A percentile compares a stretch with the other conserved stretches of the same genome.
Conservation (phyloP, 441 rosid species). For the Daphne laureola region DNA sequence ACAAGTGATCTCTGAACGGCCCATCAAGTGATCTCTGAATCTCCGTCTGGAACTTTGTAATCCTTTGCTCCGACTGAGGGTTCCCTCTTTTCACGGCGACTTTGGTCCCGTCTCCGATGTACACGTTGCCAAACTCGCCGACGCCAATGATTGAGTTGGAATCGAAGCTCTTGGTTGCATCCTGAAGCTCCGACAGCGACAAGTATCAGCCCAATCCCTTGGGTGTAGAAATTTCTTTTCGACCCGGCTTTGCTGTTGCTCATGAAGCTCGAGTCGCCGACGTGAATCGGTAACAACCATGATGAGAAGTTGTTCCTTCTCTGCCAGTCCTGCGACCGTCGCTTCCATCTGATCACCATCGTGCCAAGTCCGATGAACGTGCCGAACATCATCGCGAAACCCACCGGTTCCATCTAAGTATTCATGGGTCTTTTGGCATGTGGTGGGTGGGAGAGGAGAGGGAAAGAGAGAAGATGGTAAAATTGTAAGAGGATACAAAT, state of each 20-base stretch:
- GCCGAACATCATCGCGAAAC: constrained; percentile 93
- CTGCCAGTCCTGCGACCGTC: constrained; percentile 91
- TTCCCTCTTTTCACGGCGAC: constrained; percentile 93
- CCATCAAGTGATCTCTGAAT: constrained; percentile 87
- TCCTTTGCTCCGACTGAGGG: constrained; percentile 86
- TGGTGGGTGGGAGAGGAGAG: too few relatives aligned
- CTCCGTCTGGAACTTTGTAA: constrained; percentile 84
- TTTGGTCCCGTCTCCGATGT: constrained; percentile 65
- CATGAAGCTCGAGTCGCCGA: constrained; percentile 61
- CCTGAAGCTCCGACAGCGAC: constrained; percentile 62
- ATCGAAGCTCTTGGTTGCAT: constrained; percentile 73
- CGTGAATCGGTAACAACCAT: constrained; percentile 80
- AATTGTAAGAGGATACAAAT: too few relatives aligned
- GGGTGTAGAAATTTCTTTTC: constrained; percentile 40
- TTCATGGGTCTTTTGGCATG: too few relatives aligned
- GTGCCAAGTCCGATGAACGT: constrained; percentile 92
- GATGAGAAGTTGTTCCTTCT: constrained; percentile 81
- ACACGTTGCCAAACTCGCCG: constrained; percentile 90
- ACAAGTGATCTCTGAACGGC: constrained; percentile 74
- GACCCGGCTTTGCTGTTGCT: constrained; percentile 71
- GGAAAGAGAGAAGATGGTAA: too few relatives aligned
- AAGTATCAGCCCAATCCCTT: constrained; percentile 74
- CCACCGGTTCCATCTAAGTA: too few relatives aligned
- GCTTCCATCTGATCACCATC: constrained; percentile 85
- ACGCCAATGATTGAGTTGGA: constrained; percentile 63